phyloP scores from a whole-genome alignment of 2,329 filamentous ascomycete genomes.

The Coniochaeta sp. region DNA sequence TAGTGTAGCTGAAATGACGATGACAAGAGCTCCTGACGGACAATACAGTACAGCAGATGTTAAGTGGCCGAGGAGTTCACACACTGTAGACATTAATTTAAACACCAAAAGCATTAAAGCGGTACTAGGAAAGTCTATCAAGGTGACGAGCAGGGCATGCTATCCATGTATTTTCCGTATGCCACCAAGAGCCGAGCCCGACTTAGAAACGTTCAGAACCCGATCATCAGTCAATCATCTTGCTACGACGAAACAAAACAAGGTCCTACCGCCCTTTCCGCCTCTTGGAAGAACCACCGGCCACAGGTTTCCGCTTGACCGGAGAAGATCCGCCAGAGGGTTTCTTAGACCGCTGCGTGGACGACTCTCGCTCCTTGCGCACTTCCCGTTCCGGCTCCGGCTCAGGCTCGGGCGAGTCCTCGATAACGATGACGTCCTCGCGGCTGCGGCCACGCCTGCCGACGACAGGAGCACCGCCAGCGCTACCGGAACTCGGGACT shows the following conservation, averaged over 20 bases:
- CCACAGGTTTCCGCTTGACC: slow-evolving; percentile 30
- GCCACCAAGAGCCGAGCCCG: background rate
- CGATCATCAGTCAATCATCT: background rate
- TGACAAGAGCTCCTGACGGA: no score
- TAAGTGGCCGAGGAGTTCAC: no score
- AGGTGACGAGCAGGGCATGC: background rate
- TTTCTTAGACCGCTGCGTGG: slow-evolving; percentile 29
- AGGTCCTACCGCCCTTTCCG: background rate
- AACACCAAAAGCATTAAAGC: background rate
- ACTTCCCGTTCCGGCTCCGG: slow-evolving; percentile 11
- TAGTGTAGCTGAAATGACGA: no score
- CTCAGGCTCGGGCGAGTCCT: slow-evolving; percentile 14
- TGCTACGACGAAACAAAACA: background rate
- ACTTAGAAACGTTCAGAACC: background rate
- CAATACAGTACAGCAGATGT: background rate
- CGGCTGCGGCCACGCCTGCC: slow-evolving; percentile 14
- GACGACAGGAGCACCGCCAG: slow-evolving; percentile 1
- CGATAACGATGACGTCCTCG: slow-evolving; percentile 32
- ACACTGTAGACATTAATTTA: no score
- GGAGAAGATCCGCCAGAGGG: slow-evolving; percentile 24
- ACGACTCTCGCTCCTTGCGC: slow-evolving; percentile 17
- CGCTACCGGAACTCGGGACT: slow-evolving; percentile 4
- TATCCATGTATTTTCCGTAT: background rate
- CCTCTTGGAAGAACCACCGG: slow-evolving; percentile 7
- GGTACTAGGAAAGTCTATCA: background rate